Evolutionary conservation across 805 yeast genomes (phyloP), one percentile per base, ranked within the genome.

Genomic region (Wickerhamomyces canadensis): DNA sequence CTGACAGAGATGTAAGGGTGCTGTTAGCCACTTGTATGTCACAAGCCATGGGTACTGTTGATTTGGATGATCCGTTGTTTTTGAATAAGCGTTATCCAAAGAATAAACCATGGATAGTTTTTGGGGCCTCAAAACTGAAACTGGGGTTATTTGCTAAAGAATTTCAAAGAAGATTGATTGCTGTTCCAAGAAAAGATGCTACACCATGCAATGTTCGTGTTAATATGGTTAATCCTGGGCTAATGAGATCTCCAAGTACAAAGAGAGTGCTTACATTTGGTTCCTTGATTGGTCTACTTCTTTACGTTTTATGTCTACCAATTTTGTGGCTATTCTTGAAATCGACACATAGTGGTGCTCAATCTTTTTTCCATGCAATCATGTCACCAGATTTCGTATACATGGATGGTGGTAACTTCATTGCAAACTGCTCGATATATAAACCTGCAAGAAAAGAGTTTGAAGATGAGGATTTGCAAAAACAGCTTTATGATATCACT

Each of bases 1-100:
- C 96, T 0, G 98, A 89, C 60, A 72, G 99, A 47, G 98, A 89
- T 53, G 96, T 93, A 3, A 67, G 97, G 31, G 75, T 93, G 5
- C 57, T 93, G 3, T 47, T 87, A n/a, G 74, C 89, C 0, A 72
- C 87, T 1, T 93, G 98, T 60, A 62, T 84, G 43, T 65, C 87
- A 10, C 93, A 86, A 45, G 75, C 86, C 2, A 54, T 84, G 60
- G 97, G 85, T 2, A 70, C 70, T 12, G 53, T 91, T 14, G 80
- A 82, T 40, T 29, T 74, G 4, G 60, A 65, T 12, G 87, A 83
- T 52, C 68, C 88, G 17, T 65, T 85, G 35, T 82, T 84, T 80
- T 72, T 71, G 38, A 45, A 61, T 3, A 68, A 63, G 27, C 66
- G 70, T 35, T 91, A 85, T 54, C 85, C 85, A 1, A 47, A 60